Percentiles rank a stretch among this genome's conserved stretches.
Conservation (phyloP, 768 basidiomycete species). For the Dendrothele bispora region DNA sequence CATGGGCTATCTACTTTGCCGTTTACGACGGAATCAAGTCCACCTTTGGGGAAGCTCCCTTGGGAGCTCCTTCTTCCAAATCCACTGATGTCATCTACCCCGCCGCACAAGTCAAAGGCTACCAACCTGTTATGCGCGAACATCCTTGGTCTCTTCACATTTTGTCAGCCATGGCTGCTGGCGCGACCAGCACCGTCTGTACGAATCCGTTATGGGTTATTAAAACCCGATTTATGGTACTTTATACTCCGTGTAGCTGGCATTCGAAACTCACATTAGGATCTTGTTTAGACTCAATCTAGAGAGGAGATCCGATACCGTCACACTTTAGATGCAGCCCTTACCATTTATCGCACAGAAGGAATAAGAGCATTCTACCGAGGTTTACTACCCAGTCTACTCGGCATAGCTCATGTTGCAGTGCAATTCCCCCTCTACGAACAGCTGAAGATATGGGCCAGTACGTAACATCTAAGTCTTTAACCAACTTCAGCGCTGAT, state of each 20-base stretch:
- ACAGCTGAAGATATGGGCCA: conserved; percentile 80
- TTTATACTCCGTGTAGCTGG: conserved; percentile 11
- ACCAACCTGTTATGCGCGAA: conserved; percentile 77
- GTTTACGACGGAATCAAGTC: conserved; percentile 97
- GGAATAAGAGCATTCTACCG: conserved; percentile 90
- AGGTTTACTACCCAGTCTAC: conserved; percentile 86
- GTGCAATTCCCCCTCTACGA: conserved; percentile 99
- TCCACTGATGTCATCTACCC: conserved; percentile 62
- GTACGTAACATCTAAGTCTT: conserved; percentile 48
- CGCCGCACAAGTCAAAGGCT: conserved; percentile 82
- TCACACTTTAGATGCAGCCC: conserved; percentile 87
- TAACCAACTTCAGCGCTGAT: conserved; percentile 1
- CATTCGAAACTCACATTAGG: conserved; percentile 9
- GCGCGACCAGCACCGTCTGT: conserved; percentile 87
- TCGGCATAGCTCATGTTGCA: conserved; percentile 93
- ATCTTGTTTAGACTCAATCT: conserved; percentile 72
- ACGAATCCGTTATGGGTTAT: conserved; percentile 99
- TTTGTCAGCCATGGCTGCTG: conserved; percentile 93
- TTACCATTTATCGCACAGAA: conserved; percentile 88
- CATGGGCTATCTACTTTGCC: conserved; percentile 98
- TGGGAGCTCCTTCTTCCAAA: conserved; percentile 30
- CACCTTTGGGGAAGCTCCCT: conserved; percentile 67
- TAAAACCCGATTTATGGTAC: conserved; percentile 98
- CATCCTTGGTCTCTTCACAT: conserved; percentile 90
- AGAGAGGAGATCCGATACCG: conserved; percentile 76